Base-by-base conservation (phyloP, 78 protist species). In the Guillardia theta region DNA sequence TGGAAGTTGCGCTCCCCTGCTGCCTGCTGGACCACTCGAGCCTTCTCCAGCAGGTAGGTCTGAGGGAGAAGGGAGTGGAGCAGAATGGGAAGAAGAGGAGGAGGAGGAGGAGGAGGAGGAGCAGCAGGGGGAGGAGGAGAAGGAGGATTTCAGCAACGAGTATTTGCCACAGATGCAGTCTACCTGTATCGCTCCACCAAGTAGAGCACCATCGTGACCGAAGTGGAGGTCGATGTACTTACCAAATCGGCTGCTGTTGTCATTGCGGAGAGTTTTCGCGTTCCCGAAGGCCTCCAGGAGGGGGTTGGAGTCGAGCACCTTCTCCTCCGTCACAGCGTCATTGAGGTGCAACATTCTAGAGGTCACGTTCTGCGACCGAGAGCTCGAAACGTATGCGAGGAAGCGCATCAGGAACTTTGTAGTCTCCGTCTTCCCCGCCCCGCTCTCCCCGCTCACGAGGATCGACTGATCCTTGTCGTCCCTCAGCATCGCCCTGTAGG, bases 251-350 rank as follows among this genome's bases (percentile, higher is more conserved):
- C 93, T 78, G 53, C 92, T 64, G 96, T 94, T 94, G 94, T 64
- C 87, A 96, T 98, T 98, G 58, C 99, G 96, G 47, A 96, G 9
- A 19, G 99, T 98, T 94, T 96, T 96, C 1, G 99, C 99, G 95
- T 98, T 98, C 46, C 98, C 95, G 24, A 97, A 97, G 22, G 97
- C 77, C 88, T 97, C 98, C 0, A 97, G 94, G 41, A 97, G 21
- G 43, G 98, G 98, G 94, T 98, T 97, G 19, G 96, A 12, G 92
- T 95, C 78, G 45, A 97, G 70, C 47, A 97, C 39, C 58, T 93
- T 44, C 22, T 21, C 78, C 78, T 64, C 78, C 78, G 6, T 33
- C 78, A 21, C 78, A 5, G 6, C 78, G 43, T 19, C 78, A 24
- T 5, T 4, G 33, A 10, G 12, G 43, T 30, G 43, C 78, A 24